Evolutionary conservation across 2,329 filamentous ascomycete genomes (phyloP).

Genomic region (Ophiobolus disseminans): DNA sequence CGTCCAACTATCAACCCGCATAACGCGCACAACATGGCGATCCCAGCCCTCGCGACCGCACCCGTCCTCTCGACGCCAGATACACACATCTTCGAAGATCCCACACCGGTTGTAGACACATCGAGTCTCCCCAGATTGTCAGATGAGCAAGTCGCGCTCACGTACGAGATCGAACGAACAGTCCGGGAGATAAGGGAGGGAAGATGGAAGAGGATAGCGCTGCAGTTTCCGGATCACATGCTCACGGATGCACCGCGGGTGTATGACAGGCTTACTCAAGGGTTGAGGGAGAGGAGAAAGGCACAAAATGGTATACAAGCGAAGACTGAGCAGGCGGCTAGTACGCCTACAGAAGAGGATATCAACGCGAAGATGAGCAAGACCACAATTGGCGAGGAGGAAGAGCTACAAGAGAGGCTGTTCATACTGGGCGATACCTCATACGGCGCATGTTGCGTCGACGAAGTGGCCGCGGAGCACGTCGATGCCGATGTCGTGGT

Average conservation of each 20-base stretch:
- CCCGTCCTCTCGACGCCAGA: constrained; percentile 70
- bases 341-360: constrained; percentile 17
- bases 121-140: constrained; percentile 50
- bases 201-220: constrained; percentile 76
- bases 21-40: constrained; percentile 32
- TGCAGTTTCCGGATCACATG: constrained; percentile 98
- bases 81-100: constrained; percentile 65
- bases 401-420: constrained; percentile 57
- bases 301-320: constrained; percentile 7
- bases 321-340: constrained; percentile 9
- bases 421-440: constrained; percentile 95
- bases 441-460: constrained; percentile 95
- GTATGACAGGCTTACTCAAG: constrained; percentile 68
- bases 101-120: constrained; percentile 52
- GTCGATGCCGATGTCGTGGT: constrained; percentile 88
- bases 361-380: constrained; percentile 23
- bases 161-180: constrained; percentile 87
- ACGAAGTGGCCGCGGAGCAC: constrained; percentile 95
- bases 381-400: constrained; percentile 16
- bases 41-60: constrained; percentile 46
- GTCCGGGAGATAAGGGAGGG: constrained; percentile 75
- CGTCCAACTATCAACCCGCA: constrained; percentile 4
- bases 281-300: constrained; percentile 50
- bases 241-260: constrained; percentile 83
- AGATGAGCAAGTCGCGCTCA: constrained; percentile 74